These are phyloP conservation scores for Magnusiomyces starmeri DNA, from an alignment of 1,139 yeast species.

Conservation along the genomic window DNA sequence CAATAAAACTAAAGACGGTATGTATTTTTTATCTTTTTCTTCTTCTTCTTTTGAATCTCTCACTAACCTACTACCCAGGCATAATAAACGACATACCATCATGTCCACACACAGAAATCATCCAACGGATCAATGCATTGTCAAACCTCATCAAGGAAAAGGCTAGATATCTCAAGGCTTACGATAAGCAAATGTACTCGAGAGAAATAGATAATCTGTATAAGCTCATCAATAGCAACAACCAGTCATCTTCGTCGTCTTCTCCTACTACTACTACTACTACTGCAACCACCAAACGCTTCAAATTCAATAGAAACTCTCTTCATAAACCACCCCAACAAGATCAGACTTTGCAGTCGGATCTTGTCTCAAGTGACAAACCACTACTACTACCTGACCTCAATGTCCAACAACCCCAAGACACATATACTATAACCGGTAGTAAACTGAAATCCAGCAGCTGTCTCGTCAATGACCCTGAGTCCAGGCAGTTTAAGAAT, in stretches of 20 bases:
- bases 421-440: background rate
- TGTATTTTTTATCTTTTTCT: background rate
- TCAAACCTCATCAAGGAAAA: background rate
- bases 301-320: background rate
- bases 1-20: background rate
- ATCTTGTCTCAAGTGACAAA: background rate
- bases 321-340: background rate
- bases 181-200: constrained; percentile 1
- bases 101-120: too few relatives aligned
- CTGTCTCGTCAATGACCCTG: background rate
- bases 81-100: background rate
- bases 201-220: background rate
- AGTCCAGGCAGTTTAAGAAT: background rate
- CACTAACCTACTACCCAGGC: background rate
- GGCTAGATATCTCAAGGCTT: background rate
- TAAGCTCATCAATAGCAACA: background rate
- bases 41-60: background rate
- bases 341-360: background rate
- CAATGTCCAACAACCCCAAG: background rate
- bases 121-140: background rate
- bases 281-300: background rate
- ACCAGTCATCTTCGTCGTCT: too few relatives aligned
- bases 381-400: background rate
- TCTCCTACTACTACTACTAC: too few relatives aligned
- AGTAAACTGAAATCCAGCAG: background rate